Conservation (phyloP, 192 early-diverging fungal species). For the Podila horticola region DNA sequence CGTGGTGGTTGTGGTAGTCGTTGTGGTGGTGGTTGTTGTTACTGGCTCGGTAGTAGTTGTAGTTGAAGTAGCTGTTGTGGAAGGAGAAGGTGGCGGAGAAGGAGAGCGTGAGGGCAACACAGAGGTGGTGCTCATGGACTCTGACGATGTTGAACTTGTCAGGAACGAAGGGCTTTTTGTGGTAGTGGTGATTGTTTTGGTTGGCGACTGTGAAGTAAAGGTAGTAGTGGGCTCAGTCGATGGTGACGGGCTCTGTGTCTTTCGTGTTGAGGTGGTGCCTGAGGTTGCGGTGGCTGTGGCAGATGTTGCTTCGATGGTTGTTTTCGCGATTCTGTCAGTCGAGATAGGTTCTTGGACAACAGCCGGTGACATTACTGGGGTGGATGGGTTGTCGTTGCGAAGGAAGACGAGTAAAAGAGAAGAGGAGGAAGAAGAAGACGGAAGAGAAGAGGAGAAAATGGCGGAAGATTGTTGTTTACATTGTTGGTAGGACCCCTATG, state of each 20-base stretch:
- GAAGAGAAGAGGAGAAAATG: slow-evolving; percentile 1
- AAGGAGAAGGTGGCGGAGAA: not conserved
- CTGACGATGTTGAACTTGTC: not conserved
- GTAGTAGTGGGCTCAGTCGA: slow-evolving; percentile 2
- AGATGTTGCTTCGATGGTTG: too few species aligned
- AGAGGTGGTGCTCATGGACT: not conserved
- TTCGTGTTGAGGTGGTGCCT: too few species aligned
- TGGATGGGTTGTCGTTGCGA: too few species aligned
- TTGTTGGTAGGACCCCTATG: not conserved
- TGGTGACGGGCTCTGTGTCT: too few species aligned
- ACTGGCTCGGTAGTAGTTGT: not conserved
- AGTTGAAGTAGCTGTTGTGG: not conserved
- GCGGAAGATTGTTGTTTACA: not conserved
- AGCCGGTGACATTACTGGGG: too few species aligned
- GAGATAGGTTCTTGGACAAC: too few species aligned
- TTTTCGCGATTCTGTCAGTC: too few species aligned
- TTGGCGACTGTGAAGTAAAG: not conserved
- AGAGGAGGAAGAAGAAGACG: not conserved
- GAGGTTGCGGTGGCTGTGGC: too few species aligned
- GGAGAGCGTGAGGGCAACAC: not conserved
- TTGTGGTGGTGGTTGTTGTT: not conserved
- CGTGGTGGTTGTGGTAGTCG: not conserved
- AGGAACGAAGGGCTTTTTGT: not conserved
- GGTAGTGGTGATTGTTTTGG: not conserved
- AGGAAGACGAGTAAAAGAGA: not conserved